phyloP scores from a whole-genome alignment of 441 rosid species.

The Bocquillonia castaneifolia region DNA sequence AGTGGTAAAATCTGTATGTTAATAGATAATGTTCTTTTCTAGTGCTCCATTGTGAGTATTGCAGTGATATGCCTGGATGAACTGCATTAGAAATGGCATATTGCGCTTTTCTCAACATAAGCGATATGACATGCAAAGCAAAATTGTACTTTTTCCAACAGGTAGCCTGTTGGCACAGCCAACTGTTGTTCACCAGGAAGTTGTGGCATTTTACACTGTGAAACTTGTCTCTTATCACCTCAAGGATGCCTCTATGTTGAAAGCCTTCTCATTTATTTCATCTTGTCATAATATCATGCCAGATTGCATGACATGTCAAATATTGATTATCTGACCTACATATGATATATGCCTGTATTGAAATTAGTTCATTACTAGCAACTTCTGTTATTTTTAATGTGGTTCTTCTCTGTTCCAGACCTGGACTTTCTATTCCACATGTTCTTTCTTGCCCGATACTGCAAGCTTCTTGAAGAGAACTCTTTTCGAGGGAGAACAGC shows the following conservation, averaged over 20 bases:
- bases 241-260: background rate
- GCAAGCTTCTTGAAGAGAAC: constrained; percentile 99
- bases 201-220: background rate
- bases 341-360: background rate
- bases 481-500: constrained; percentile 99
- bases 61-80: background rate
- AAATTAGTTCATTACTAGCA: background rate
- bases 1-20: too few species aligned
- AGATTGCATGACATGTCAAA: constrained; percentile 2
- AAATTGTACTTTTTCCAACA: too few species aligned
- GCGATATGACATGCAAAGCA: background rate
- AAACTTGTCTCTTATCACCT: background rate
- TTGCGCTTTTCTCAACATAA: background rate
- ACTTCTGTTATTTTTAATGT: constrained; percentile 16
- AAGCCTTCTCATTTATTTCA: background rate
- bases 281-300: background rate
- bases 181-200: background rate
- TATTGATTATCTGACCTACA: constrained; percentile 3
- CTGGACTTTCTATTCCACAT: constrained; percentile 97
- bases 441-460: constrained; percentile 98
- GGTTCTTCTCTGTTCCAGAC: constrained; percentile 44
- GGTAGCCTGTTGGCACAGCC: background rate
- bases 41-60: background rate
- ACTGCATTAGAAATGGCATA: constrained; percentile 1
- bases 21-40: too few species aligned